A percentile compares a stretch with the other conserved stretches of the same genome.
Evolutionary conservation across 495 filamentous ascomycete species (phyloP).

Genomic region (Lepraria neglecta): DNA sequence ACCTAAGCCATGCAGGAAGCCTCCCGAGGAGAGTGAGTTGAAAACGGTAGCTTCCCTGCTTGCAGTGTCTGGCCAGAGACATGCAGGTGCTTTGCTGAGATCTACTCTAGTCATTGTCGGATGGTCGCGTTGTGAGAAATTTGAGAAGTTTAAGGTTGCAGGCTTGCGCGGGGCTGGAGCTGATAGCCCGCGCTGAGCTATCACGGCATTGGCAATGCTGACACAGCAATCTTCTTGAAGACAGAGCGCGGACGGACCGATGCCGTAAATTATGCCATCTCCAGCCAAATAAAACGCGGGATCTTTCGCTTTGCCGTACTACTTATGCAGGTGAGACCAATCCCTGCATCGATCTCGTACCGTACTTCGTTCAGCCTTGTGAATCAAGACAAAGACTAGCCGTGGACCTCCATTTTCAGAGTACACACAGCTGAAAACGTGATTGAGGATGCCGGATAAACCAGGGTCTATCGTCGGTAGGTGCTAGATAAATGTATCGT

Average conservation of each 20-base stretch:
- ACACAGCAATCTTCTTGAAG: background rate
- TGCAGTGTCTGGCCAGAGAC: background rate
- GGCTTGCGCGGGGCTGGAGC: background rate
- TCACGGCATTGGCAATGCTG: background rate
- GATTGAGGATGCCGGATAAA: background rate
- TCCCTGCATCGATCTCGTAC: background rate
- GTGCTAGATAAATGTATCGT: slow-evolving; percentile 27
- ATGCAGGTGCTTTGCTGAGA: too few species aligned
- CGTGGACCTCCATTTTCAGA: background rate
- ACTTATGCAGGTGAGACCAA: background rate
- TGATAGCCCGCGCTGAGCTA: background rate
- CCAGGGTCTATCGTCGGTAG: background rate
- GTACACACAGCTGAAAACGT: background rate
- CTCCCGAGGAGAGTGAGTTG: background rate
- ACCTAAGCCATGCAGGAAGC: background rate
- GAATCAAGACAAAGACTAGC: background rate
- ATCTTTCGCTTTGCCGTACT: background rate
- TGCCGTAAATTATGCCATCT: background rate
- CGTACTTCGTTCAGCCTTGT: background rate
- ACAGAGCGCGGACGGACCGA: background rate
- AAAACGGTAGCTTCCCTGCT: background rate
- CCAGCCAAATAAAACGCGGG: background rate
- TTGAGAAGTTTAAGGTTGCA: background rate
- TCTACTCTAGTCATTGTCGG: too few species aligned
- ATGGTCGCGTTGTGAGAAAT: background rate